A percentile compares a stretch with the other conserved stretches of the same genome.
Conservation (phyloP, 805 yeast species). For the Candida coleopterorum region DNA sequence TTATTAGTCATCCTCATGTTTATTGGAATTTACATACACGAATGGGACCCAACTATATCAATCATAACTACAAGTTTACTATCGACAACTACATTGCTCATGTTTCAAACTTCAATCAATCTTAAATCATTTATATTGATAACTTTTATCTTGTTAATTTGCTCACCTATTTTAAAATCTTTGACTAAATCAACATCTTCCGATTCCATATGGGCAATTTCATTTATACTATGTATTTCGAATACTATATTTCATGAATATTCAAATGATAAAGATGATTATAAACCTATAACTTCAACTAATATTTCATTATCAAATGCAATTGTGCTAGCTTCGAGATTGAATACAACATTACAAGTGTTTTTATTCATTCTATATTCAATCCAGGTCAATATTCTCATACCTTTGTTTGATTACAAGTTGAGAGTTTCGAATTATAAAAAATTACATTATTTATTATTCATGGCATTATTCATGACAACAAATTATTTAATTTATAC, state of each 20-base stretch:
- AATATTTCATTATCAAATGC: slow-evolving; percentile 83
- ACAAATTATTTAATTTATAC: slow-evolving; percentile 23
- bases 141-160: slow-evolving; percentile 62
- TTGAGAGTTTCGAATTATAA: slow-evolving; percentile 39
- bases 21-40: slow-evolving; percentile 46
- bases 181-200: slow-evolving; percentile 84
- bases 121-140: slow-evolving; percentile 67
- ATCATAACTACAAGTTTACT: slow-evolving; percentile 22
- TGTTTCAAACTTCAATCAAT: slow-evolving; percentile 15
- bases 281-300: slow-evolving; percentile 63
- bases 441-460: slow-evolving; percentile 17
- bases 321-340: slow-evolving; percentile 85
- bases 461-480: slow-evolving; percentile 16
- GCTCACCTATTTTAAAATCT: slow-evolving; percentile 88
- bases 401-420: slow-evolving; percentile 66
- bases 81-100: slow-evolving; percentile 28
- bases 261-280: slow-evolving; percentile 43
- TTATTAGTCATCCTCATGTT: slow-evolving; percentile 67
- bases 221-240: slow-evolving; percentile 70
- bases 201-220: slow-evolving; percentile 92
- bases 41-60: slow-evolving; percentile 49
- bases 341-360: slow-evolving; percentile 67
- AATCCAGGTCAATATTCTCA: slow-evolving; percentile 63
- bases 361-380: slow-evolving; percentile 78
- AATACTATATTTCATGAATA: slow-evolving; percentile 69